Evolutionary conservation across 2,329 filamentous ascomycete genomes (phyloP).

Genomic region (Apiospora kogelbergensis): DNA sequence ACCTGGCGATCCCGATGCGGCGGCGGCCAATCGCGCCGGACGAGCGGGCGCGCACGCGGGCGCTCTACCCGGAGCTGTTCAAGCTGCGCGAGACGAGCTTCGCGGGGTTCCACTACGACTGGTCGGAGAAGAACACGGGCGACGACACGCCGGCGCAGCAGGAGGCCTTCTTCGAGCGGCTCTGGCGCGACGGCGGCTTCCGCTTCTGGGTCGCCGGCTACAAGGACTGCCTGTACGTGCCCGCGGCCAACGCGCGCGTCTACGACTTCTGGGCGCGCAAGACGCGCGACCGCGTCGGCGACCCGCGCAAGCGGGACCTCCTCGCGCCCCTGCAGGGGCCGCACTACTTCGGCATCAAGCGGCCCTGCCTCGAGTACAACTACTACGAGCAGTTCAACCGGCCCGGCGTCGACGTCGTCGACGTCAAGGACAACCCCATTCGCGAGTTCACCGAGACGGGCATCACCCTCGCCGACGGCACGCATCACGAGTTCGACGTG

Average conservation of each 20-base stretch:
- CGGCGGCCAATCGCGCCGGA: constrained; percentile 40
- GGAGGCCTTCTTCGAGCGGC: constrained; percentile 38
- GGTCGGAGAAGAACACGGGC: constrained; percentile 44
- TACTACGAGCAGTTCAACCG: constrained; percentile 33
- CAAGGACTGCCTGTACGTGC: constrained; percentile 43
- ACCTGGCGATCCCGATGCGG: constrained; percentile 62
- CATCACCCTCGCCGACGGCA: constrained; percentile 19
- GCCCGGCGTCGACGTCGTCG: constrained; percentile 30
- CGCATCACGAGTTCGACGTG: constrained; percentile 26
- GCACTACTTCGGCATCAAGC: constrained; percentile 53
- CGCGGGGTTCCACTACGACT: constrained; percentile 55
- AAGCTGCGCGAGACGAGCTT: constrained; percentile 44
- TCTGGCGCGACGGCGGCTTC: constrained; percentile 55
- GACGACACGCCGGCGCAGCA: constrained; percentile 45
- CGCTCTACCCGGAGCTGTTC: constrained; percentile 51
- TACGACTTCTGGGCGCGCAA: constrained; percentile 45
- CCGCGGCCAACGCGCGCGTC: constrained; percentile 54
- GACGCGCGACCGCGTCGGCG: constrained; percentile 46
- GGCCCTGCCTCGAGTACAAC: constrained; percentile 26
- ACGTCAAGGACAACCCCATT: constrained; percentile 22
- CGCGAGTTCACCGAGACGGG: constrained; percentile 19
- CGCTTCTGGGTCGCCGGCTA: constrained; percentile 52
- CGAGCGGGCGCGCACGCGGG: constrained; percentile 43
- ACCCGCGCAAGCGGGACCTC: constrained; percentile 50
- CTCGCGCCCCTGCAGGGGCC: constrained; percentile 31